Evolutionary conservation across 2,329 filamentous ascomycete genomes (phyloP), one percentile per base, ranked within the genome.

Genomic region (Exophiala sideris): DNA sequence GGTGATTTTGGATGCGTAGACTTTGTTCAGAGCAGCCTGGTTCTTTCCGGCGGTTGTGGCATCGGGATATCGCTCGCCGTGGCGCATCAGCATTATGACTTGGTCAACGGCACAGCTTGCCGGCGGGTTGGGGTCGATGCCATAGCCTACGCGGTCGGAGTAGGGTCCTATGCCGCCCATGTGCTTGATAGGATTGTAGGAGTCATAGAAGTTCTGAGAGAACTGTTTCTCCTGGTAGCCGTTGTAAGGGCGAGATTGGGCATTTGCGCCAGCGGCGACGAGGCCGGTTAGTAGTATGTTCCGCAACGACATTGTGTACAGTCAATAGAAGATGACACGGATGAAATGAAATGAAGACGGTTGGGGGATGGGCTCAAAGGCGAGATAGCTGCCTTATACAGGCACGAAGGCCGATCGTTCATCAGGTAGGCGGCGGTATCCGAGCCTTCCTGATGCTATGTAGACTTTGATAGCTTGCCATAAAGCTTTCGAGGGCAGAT

Each of bases 1-100:
- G 18, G 48, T 36, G 33, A 45, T 33, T 1, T 34, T 95, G 73
- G 87, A 86, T 75, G 92, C 91, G 82, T 97, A 97, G 81, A 99
- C 86, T 77, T 85, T 86, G 79, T 97, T 91, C 64, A 99, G 90
- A 65, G 92, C 89, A 79, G 91, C 86, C 24, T 48, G 18, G 84
- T 97, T 97, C 64, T 91, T 92, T 65, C 89, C 83, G 52, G 94
- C 97, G 70, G 92, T 94, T 92, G 92, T 97, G 84, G 97, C 83
- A 76, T 51, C 48, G 2, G 97, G 85, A 85, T 97, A 97, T 72
- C 94, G 92, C 70, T 94, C 94, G 68, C 97, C 89, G 81, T 99
- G 94, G 14, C 48, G 48, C 48, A 51, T 51, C 18, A 51, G 40
- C 48, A 51, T 51, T 5, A 51, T 51, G 34, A 51, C 48, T 40